A percentile compares a stretch with the other conserved stretches of the same genome.
Evolutionary conservation across 768 basidiomycete genomes (phyloP).

Genomic region (Gymnopilus dilepis): DNA sequence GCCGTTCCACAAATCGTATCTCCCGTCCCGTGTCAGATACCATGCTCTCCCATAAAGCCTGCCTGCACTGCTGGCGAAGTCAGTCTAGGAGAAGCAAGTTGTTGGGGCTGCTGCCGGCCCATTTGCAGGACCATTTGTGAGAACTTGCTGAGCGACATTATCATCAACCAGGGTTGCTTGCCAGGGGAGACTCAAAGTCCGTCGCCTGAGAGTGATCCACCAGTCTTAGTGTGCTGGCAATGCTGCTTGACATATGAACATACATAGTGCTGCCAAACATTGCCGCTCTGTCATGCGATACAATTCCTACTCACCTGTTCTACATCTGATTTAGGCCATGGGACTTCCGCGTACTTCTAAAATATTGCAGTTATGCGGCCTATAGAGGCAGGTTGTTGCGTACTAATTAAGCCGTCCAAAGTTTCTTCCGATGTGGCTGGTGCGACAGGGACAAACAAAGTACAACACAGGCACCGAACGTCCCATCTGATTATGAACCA

Average conservation of each 20-base stretch:
- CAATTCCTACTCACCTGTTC: too few relatives aligned
- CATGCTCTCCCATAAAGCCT: constrained; percentile 13
- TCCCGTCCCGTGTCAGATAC: constrained; percentile 16
- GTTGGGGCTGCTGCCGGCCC: constrained; percentile 23
- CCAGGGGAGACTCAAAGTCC: neutral
- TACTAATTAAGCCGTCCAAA: too few relatives aligned
- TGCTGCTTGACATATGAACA: neutral
- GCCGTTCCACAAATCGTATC: constrained; percentile 13
- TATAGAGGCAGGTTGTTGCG: too few relatives aligned
- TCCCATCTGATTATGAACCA: too few relatives aligned
- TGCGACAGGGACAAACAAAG: too few relatives aligned
- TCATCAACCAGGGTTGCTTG: neutral
- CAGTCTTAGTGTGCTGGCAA: neutral
- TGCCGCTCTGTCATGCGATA: too few relatives aligned
- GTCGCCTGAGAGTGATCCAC: neutral
- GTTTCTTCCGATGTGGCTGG: too few relatives aligned
- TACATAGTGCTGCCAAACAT: too few relatives aligned
- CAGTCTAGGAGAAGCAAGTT: constrained; percentile 10
- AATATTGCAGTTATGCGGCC: too few relatives aligned
- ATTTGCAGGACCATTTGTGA: constrained; percentile 6
- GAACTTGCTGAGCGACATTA: neutral
- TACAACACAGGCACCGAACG: neutral
- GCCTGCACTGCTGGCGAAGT: constrained; percentile 12
- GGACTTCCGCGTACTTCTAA: too few relatives aligned
- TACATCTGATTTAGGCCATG: too few relatives aligned